Base-by-base conservation (phyloP, 176 grass and related monocot species). In the Eleusine indica region DNA sequence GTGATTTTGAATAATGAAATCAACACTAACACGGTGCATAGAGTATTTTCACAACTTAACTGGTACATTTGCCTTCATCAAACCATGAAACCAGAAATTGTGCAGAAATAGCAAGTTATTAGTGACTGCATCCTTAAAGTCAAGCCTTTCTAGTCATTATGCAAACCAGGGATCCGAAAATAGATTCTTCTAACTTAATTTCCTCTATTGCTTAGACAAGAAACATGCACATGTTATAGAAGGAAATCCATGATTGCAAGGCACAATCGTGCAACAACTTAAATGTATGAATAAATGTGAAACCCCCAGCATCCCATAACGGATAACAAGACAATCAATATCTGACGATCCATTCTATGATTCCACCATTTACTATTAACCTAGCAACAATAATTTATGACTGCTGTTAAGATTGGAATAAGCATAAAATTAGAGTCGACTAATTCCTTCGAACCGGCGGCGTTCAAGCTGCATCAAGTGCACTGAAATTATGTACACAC, bases 91-190 rank as follows among this genome's bases (percentile, higher is more conserved):
- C 43, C 21, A 66, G 47, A 75, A 75, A n/a, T 15, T 29, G 35
- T 75, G 61, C 16, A 39, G 28, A 83, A 28, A 67, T 51, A 67
- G 71, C 46, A 84, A 53, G 35, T 19, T 42, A 9, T 29, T 41
- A 19, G 44, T 49, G 18, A 40, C 15, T 63, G 60, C 57, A 74
- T 51, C 7, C 3, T 14, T 52, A 65, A 60, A 69, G 52, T 16
- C 53, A 21, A 62, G 19, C 2, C 29, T 29, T 35, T 64, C 12
- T 83, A 83, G 18, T 41, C 5, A 1, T 14, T 30, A 68, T 18
- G 0, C 38, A n/a, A n/a, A 10, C 5, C 13, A 28, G 61, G 51
- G 19, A 52, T 66, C 47, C 11, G 13, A 39, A 56, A 53, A 70
- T 8, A 25, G n/a, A 28, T 58, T 80, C 9, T 7, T 22, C 8